Conservation (phyloP, 306 rosid species). For the Sindora glabra region DNA sequence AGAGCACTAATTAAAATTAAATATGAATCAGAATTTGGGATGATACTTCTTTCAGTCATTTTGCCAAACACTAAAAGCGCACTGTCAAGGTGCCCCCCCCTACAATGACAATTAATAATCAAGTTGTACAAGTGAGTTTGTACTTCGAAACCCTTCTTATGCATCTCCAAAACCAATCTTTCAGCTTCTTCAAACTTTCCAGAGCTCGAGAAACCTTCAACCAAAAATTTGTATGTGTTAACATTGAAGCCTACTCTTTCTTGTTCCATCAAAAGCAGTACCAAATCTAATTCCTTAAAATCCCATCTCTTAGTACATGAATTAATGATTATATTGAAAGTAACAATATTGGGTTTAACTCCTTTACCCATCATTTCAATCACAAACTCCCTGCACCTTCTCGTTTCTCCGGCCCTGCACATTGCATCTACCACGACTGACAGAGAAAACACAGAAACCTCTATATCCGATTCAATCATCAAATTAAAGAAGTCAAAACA, state of each 20-base stretch:
- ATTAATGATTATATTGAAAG: neutral
- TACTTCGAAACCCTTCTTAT: neutral
- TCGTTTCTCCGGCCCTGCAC: neutral
- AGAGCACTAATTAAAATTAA: neutral
- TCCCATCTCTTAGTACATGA: neutral
- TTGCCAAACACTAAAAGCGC: neutral
- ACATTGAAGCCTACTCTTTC: neutral
- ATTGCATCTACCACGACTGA: neutral
- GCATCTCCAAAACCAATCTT: neutral
- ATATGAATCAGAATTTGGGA: too few relatives aligned
- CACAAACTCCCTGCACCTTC: neutral
- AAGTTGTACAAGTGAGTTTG: neutral
- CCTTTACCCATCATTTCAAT: neutral
- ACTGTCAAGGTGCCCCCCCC: neutral
- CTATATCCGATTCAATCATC: neutral
- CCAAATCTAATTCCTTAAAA: neutral
- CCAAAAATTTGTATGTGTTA: neutral
- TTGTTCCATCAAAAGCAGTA: neutral
- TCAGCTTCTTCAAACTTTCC: neutral
- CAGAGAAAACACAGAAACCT: neutral
- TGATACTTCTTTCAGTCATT: neutral
- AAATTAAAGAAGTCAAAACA: neutral
- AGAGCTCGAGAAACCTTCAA: neutral
- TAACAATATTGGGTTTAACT: neutral
- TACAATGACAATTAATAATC: neutral